Percentiles rank a stretch among this genome's conserved stretches.
These are phyloP conservation scores for Tilletia setariae DNA, from an alignment of 1,284 basidiomycete species.

Conservation along the genomic window DNA sequence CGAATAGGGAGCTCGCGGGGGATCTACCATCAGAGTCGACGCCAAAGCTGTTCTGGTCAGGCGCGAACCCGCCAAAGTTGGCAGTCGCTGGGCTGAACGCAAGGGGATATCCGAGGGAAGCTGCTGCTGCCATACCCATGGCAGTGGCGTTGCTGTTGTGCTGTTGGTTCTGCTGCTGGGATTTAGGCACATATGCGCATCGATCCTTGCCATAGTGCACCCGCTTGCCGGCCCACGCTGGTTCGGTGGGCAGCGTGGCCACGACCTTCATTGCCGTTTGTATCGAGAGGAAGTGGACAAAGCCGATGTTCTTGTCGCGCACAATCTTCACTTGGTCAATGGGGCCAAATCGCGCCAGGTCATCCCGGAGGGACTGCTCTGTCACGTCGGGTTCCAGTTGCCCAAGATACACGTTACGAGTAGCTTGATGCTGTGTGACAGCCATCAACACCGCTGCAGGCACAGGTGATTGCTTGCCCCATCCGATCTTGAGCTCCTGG, in stretches of 20 bases:
- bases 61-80: slow-evolving; percentile 17
- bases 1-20: slow-evolving; percentile 32
- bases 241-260: slow-evolving; percentile 42
- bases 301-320: slow-evolving; percentile 52
- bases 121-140: slow-evolving; percentile 51
- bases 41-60: slow-evolving; percentile 19
- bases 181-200: slow-evolving; percentile 52
- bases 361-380: slow-evolving; percentile 45
- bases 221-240: slow-evolving; percentile 46
- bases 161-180: slow-evolving; percentile 53
- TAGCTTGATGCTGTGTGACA: slow-evolving; percentile 51
- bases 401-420: slow-evolving; percentile 51
- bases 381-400: slow-evolving; percentile 45
- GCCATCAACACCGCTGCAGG: slow-evolving; percentile 48
- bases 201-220: slow-evolving; percentile 53
- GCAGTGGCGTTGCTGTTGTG: slow-evolving; percentile 53
- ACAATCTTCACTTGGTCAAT: slow-evolving; percentile 55
- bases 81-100: slow-evolving; percentile 25
- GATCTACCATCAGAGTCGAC: slow-evolving; percentile 29
- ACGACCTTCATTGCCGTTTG: slow-evolving; percentile 53
- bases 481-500: slow-evolving; percentile 54
- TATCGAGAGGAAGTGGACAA: slow-evolving; percentile 52
- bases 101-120: slow-evolving; percentile 51
- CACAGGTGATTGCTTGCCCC: slow-evolving; percentile 49
- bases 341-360: slow-evolving; percentile 48